Base-by-base conservation (phyloP, 2,329 filamentous ascomycete species). In the Gyromitra esculenta region DNA sequence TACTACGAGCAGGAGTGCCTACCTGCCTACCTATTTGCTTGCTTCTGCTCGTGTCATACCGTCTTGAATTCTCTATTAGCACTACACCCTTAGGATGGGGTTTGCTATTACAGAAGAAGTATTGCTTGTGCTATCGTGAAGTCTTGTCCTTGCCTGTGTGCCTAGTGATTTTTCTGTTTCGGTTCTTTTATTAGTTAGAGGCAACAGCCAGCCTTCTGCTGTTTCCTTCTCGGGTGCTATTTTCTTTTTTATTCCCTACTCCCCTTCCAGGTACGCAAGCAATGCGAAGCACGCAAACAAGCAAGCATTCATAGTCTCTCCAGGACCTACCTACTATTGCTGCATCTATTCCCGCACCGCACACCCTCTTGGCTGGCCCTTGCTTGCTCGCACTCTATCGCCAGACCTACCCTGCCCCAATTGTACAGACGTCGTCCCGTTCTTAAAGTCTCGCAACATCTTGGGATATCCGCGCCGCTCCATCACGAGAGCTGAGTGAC, bases 401-500 rank as follows among this genome's bases (percentile, higher is more conserved):
- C 18, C 67, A 41, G 31, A 25, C 64, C 63, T 59, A 35, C 64
- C 71, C 54, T 62, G 57, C 72, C 57, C 52, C 64, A 59, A 56
- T 75, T 65, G 45, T 56, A 69, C 66, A 56, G 48, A 63, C 65
- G 39, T 73, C 50, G 52, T 73, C 70, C 70, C 70, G 52, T 66
- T 43, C 43, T 65, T 64, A 45, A 64, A 59, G 65, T 75, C 72
- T 54, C 45, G 35, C 72, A 69, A 50, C 64, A 37, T 69, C 64
- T 74, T 63, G 71, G 52, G 41, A 56, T 31, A 69, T 64, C 57
- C 60, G 48, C 65, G 45, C 64, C 56, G 64, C 71, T 68, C 35
- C 64, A 74, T 68, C 71, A 69, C 72, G 72, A 70, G 65, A 75
- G 64, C 59, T 54, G 59, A 57, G 65, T 59, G 57, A 75, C 50